These are phyloP conservation scores for Aspergillus olivimuriae DNA, from an alignment of 495 filamentous ascomycete species.

Conservation along the genomic window DNA sequence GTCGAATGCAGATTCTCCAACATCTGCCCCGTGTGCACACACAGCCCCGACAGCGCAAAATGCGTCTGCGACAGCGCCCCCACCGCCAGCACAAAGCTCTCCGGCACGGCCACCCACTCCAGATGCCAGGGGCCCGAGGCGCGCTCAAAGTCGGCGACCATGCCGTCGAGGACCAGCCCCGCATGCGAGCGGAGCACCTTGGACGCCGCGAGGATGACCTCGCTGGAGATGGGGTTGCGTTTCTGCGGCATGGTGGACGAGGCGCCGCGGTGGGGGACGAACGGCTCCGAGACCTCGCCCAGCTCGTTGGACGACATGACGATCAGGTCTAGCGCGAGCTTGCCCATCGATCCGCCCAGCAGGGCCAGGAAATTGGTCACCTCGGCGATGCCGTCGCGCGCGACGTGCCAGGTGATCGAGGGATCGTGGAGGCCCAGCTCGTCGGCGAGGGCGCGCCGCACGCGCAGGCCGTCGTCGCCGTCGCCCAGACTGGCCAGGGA, in stretches of 20 bases:
- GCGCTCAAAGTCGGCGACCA: constrained; percentile 50
- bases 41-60: constrained; percentile 40
- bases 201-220: constrained; percentile 46
- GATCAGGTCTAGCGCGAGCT: constrained; percentile 49
- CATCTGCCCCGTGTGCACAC: constrained; percentile 42
- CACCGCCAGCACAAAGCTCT: constrained; percentile 44
- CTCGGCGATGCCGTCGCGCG: constrained; percentile 43
- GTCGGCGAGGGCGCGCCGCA: constrained; percentile 32
- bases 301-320: constrained; percentile 50
- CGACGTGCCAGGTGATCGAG: constrained; percentile 43
- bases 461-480: constrained; percentile 28
- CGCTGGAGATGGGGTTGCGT: constrained; percentile 47
- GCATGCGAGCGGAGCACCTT: constrained; percentile 45
- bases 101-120: constrained; percentile 48
- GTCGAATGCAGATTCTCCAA: constrained; percentile 41
- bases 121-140: constrained; percentile 49
- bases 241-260: constrained; percentile 53
- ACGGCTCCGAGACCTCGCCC: constrained; percentile 49
- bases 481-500: constrained; percentile 37
- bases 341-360: constrained; percentile 42
- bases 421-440: constrained; percentile 33
- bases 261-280: constrained; percentile 47
- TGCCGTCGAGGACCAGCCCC: constrained; percentile 43
- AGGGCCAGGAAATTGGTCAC: constrained; percentile 45
- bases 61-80: constrained; percentile 44